Conservation (phyloP, 164 flowering plant genomes). For the Aristolochia californica region DNA sequence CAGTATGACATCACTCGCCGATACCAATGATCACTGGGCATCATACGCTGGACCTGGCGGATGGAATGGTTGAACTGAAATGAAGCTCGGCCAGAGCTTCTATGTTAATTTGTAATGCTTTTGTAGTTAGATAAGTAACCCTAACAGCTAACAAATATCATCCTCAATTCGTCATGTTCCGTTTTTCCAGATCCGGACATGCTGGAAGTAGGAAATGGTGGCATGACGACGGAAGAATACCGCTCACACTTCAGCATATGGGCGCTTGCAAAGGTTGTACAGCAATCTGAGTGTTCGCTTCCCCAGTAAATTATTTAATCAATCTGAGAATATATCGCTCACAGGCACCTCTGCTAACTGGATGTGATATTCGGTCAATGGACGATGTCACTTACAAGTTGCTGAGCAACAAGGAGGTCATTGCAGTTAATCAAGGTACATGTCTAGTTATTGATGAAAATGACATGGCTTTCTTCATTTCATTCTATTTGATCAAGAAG, state of each 20-base stretch:
- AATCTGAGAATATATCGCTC: too few relatives aligned
- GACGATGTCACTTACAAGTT: constrained; percentile 26
- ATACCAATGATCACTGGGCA: constrained; percentile 62
- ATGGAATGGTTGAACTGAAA: constrained; percentile 92
- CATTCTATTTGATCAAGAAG: too few relatives aligned
- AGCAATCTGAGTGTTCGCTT: too few relatives aligned
- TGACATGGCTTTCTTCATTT: too few relatives aligned
- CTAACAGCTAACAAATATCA: too few relatives aligned
- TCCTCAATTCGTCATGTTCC: too few relatives aligned
- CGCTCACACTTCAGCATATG: constrained; percentile 85
- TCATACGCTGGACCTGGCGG: constrained; percentile 69
- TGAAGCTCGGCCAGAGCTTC: too few relatives aligned
- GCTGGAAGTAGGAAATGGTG: constrained; percentile 93
- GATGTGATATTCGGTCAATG: constrained; percentile 59
- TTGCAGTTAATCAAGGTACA: too few relatives aligned
- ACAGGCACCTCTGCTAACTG: constrained; percentile 80
- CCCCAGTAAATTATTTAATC: too few relatives aligned
- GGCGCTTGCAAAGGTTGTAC: constrained; percentile 77
- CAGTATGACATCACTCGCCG: constrained; percentile 56
- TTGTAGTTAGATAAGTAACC: too few relatives aligned
- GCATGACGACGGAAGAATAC: constrained; percentile 69
- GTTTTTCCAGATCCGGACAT: constrained; percentile 78
- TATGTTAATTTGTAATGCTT: too few relatives aligned
- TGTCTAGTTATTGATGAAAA: too few relatives aligned
- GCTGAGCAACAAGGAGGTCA: constrained; percentile 61